Evolutionary conservation across 2,329 filamentous ascomycete species (phyloP), one percentile per base, ranked within the genome.

Genomic region (Aspergillus texensis): DNA sequence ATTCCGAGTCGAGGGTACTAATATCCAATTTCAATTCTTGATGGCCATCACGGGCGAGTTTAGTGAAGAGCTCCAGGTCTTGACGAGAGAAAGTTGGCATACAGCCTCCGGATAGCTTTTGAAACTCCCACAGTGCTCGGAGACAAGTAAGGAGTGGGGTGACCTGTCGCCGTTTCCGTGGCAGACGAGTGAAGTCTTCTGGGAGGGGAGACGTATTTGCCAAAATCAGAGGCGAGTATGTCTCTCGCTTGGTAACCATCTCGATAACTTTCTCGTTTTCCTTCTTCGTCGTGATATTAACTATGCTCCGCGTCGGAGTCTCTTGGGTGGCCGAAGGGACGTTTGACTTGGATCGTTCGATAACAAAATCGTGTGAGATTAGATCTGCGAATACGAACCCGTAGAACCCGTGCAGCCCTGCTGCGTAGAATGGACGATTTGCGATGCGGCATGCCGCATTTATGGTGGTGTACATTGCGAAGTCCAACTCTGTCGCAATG

Each of bases 381-480:
- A 99, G 85, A 77, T 99, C 95, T 62, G 91, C 91, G 77, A 99
- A 99, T 68, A 97, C 91, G 81, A 92, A 99, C 61, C 95, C 95
- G 77, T 96, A 98, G 75, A 97, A 86, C 56, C 95, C 95, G 75
- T 97, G 92, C 3, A 91, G 88, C 57, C 89, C 90, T 41, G 93
- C 91, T 11, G 93, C 93, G 79, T 99, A 99, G 78, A 97, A 97
- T 12, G 93, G 89, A 55, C 88, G 88, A 66, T 88, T 86, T 65
- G 90, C 89, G 43, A 96, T 81, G 54, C 94, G 90, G 46, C 93
- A 94, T 32, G 91, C 90, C 26, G 92, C 92, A 80, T 98, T 97
- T 80, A 98, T 91, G 63, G 88, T 86, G 67, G 88, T 88, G 66
- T 96, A 86, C 0, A 88, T 88, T 62, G 86, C 83, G 52, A 95